These are phyloP conservation scores for Sophora flavescens DNA, from an alignment of 306 rosid species.

Conservation along the genomic window DNA sequence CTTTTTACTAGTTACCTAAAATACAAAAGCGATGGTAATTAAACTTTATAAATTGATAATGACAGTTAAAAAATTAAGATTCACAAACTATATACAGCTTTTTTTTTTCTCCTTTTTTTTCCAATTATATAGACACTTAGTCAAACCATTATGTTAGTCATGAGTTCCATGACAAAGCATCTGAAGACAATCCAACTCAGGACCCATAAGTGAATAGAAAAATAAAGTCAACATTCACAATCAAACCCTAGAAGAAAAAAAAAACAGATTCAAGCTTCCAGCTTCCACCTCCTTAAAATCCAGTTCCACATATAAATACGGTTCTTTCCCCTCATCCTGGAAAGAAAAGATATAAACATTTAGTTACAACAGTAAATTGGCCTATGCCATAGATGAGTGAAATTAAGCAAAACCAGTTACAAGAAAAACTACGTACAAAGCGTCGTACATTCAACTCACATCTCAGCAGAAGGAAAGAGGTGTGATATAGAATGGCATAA, in stretches of 20 bases:
- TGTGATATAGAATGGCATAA: neutral
- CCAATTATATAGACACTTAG: conserved; percentile 30
- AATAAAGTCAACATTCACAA: conserved; percentile 32
- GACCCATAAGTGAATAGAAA: conserved; percentile 27
- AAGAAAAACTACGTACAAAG: conserved; percentile 13
- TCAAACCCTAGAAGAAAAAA: conserved; percentile 30
- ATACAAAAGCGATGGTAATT: conserved; percentile 33
- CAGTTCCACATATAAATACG: conserved; percentile 72
- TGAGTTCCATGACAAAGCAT: conserved; percentile 37
- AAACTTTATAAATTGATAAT: conserved; percentile 31
- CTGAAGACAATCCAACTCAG: conserved; percentile 17
- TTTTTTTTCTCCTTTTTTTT: conserved; percentile 14
- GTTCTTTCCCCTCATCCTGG: conserved; percentile 74
- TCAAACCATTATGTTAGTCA: neutral
- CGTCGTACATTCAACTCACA: neutral
- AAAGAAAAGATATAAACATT: conserved; percentile 36
- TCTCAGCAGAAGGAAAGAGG: conserved; percentile 1
- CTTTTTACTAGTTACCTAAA: conserved; percentile 89
- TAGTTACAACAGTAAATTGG: conserved; percentile 33
- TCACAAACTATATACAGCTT: conserved; percentile 8
- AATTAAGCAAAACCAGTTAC: conserved; percentile 23
- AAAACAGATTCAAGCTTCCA: conserved; percentile 19
- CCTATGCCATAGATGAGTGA: conserved; percentile 25
- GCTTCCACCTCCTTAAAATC: conserved; percentile 90
- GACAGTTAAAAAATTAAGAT: neutral